phyloP scores from a whole-genome alignment of 139 green algal species.

The Desmodesmus armatus region DNA sequence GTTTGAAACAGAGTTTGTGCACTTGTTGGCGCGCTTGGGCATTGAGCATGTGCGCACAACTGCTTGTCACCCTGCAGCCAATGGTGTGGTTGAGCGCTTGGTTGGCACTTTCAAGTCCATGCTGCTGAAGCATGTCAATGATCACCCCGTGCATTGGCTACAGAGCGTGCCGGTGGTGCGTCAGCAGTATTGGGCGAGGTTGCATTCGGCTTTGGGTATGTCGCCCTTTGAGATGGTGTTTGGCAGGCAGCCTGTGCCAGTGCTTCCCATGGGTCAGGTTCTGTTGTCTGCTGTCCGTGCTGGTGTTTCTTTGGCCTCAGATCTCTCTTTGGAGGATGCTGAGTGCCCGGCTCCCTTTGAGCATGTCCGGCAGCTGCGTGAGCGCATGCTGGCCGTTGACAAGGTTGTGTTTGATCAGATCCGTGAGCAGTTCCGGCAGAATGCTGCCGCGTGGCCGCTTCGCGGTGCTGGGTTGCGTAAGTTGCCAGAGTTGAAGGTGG shows the following conservation, averaged over 20 bases:
- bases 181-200: neutral
- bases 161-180: neutral
- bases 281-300: neutral
- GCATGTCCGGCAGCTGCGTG: constrained; percentile 9
- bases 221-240: neutral
- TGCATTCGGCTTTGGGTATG: neutral
- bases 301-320: neutral
- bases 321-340: neutral
- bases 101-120: neutral
- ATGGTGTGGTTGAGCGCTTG: neutral
- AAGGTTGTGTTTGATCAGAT: neutral
- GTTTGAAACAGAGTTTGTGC: neutral
- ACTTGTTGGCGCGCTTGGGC: neutral
- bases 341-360: neutral
- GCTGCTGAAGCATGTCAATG: constrained; percentile 3
- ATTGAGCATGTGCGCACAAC: neutral
- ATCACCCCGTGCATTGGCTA: constrained; percentile 1
- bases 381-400: neutral
- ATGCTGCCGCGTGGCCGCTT: constrained; percentile 6
- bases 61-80: neutral
- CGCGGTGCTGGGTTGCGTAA: neutral
- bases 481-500: neutral
- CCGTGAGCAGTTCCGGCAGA: neutral
- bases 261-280: neutral
- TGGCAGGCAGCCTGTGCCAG: neutral